Evolutionary conservation across 176 grass and related monocot species (phyloP).

Genomic region (Poa annua): DNA sequence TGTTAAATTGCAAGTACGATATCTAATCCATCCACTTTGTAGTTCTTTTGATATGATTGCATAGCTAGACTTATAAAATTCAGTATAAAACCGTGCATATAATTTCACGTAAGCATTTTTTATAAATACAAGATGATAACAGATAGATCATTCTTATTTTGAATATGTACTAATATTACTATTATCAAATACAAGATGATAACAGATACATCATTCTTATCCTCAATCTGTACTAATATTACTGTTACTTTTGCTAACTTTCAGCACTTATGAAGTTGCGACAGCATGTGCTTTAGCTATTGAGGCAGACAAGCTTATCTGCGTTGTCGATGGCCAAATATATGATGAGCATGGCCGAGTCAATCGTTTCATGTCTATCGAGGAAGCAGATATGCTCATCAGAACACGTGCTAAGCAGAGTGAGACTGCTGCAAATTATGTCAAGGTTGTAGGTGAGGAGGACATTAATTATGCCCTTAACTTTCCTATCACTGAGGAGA

Average conservation of each 20-base stretch:
- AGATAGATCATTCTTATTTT: constrained; percentile 19
- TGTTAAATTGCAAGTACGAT: constrained; percentile 96
- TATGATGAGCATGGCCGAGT: constrained; percentile 70
- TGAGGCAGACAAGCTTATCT: constrained; percentile 93
- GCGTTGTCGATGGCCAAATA: constrained; percentile 83
- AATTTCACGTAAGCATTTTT: neutral
- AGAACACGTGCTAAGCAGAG: constrained; percentile 82
- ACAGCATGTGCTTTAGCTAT: constrained; percentile 93
- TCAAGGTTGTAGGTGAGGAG: constrained; percentile 66
- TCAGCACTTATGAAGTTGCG: constrained; percentile 96
- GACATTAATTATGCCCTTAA: constrained; percentile 45
- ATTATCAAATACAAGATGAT: constrained; percentile 15
- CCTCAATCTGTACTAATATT: constrained; percentile 25
- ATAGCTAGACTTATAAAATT: constrained; percentile 5
- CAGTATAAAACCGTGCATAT: neutral
- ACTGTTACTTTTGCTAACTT: constrained; percentile 31
- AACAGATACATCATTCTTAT: constrained; percentile 14
- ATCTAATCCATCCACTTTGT: constrained; percentile 18
- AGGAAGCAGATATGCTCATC: constrained; percentile 83
- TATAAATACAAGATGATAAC: neutral
- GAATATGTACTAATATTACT: constrained; percentile 24
- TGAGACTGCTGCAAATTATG: constrained; percentile 90
- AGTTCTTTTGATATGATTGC: constrained; percentile 23
- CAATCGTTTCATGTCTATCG: constrained; percentile 84
- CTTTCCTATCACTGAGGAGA: constrained; percentile 47